Percentiles rank a stretch among this genome's conserved stretches.
phyloP scores from a whole-genome alignment of 2,329 filamentous ascomycete species.

The Ophiostoma fasciatum region DNA sequence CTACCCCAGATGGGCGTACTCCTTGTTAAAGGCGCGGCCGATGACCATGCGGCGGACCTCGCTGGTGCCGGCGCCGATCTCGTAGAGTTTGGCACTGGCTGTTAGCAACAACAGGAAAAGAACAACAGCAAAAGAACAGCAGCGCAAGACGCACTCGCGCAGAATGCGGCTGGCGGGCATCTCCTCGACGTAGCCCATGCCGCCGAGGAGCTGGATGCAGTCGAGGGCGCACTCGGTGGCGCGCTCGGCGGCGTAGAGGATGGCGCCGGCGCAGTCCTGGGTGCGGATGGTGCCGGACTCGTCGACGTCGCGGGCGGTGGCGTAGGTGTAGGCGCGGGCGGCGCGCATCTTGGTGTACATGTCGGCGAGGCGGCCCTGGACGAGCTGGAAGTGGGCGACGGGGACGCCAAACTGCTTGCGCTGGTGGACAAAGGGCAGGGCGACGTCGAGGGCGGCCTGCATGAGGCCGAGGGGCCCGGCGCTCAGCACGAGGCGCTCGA shows the following conservation, averaged over 20 bases:
- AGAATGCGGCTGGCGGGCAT: slow-evolving; percentile 78
- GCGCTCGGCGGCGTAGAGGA: slow-evolving; percentile 81
- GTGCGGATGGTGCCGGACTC: slow-evolving; percentile 60
- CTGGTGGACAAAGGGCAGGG: slow-evolving; percentile 77
- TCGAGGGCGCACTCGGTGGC: slow-evolving; percentile 79
- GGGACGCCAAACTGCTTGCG: slow-evolving; percentile 78
- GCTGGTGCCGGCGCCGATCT: slow-evolving; percentile 92
- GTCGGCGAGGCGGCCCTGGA: slow-evolving; percentile 86
- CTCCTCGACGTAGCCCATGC: slow-evolving; percentile 94
- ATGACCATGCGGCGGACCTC: slow-evolving; percentile 93
- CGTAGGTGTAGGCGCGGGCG: slow-evolving; percentile 74
- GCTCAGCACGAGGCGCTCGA: slow-evolving; percentile 83
- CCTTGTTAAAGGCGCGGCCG: slow-evolving; percentile 78
- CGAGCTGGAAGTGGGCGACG: slow-evolving; percentile 81
- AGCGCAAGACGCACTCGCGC: slow-evolving; percentile 37
- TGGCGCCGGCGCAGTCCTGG: slow-evolving; percentile 88
- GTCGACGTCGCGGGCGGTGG: slow-evolving; percentile 66
- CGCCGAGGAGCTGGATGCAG: slow-evolving; percentile 82
- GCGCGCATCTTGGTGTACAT: slow-evolving; percentile 94
- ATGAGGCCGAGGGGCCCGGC: slow-evolving; percentile 87
- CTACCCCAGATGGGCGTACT: slow-evolving; percentile 37
- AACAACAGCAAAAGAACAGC: not conserved
- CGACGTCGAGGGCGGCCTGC: slow-evolving; percentile 77
- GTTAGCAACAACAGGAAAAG: not conserved
- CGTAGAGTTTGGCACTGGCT: slow-evolving; percentile 60